These are phyloP conservation scores for Acer negundo DNA, from an alignment of 345 rosid genomes.

Conservation along the genomic window DNA sequence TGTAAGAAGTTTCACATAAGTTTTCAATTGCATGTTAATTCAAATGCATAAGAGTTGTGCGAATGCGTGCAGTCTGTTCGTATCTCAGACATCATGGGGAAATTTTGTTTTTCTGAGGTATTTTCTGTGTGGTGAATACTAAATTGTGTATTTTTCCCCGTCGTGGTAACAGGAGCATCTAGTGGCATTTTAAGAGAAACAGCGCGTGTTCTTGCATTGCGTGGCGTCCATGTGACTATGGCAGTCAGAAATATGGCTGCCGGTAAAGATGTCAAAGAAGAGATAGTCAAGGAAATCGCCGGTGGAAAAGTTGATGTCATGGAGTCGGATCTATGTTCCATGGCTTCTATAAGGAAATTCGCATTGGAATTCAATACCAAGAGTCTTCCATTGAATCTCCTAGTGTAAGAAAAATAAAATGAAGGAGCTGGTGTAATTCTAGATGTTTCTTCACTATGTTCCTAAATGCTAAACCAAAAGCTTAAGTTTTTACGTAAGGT, in stretches of 20 bases:
- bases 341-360: constrained; percentile 65
- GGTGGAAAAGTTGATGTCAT: constrained; percentile 63
- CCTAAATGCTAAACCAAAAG: neutral
- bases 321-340: constrained; percentile 80
- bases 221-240: constrained; percentile 73
- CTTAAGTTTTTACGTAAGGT: too few relatives aligned
- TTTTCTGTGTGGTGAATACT: neutral
- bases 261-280: constrained; percentile 55
- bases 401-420: constrained; percentile 46
- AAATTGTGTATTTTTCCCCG: neutral
- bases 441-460: neutral
- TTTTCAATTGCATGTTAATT: neutral
- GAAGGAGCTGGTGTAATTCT: neutral
- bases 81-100: neutral
- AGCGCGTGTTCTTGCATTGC: constrained; percentile 70
- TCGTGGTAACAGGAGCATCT: constrained; percentile 57
- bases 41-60: neutral
- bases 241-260: constrained; percentile 63
- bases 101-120: neutral
- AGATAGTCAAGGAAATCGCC: constrained; percentile 55
- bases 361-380: constrained; percentile 52
- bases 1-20: too few relatives aligned
- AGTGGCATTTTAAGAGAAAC: constrained; percentile 82
- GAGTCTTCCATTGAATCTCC: constrained; percentile 60
- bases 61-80: neutral